Evolutionary conservation across 2,329 filamentous ascomycete species (phyloP).

Genomic region (Hymenoscyphus salicellus): DNA sequence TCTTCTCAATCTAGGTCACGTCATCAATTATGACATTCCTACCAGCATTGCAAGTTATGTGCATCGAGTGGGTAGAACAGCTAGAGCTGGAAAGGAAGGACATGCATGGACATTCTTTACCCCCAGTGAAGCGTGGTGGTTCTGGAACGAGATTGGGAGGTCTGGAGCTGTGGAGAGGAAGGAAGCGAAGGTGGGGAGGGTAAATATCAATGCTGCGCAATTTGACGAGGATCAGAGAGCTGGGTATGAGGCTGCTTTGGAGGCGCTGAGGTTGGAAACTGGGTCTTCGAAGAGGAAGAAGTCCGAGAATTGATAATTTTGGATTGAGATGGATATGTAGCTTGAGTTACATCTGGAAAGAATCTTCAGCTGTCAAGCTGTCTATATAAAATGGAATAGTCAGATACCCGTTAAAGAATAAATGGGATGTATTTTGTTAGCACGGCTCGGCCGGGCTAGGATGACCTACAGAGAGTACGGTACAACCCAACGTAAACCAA

Average conservation of each 20-base stretch:
- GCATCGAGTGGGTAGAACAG: constrained; percentile 88
- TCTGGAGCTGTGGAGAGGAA: constrained; percentile 49
- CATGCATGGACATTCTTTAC: constrained; percentile 84
- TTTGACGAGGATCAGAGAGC: constrained; percentile 42
- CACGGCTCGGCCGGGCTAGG: no score
- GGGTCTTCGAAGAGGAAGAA: not conserved
- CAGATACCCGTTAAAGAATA: not conserved
- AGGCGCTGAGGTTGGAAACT: constrained; percentile 27
- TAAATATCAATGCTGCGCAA: constrained; percentile 41
- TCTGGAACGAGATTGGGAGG: constrained; percentile 77
- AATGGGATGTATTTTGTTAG: not conserved
- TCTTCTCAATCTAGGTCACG: constrained; percentile 72
- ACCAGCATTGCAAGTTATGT: constrained; percentile 78
- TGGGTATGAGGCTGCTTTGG: constrained; percentile 52
- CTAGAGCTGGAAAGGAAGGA: constrained; percentile 72
- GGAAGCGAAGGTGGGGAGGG: constrained; percentile 43
- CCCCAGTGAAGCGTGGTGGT: constrained; percentile 78
- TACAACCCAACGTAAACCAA: no score
- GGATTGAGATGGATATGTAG: not conserved
- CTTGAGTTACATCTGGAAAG: not conserved
- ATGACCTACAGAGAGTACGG: no score
- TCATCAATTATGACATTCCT: constrained; percentile 92
- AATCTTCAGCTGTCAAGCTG: no score
- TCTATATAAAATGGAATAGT: no score
- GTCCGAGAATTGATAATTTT: not conserved